Conservation (phyloP, 2,329 filamentous ascomycete genomes). For the Seiridium unicorne region DNA sequence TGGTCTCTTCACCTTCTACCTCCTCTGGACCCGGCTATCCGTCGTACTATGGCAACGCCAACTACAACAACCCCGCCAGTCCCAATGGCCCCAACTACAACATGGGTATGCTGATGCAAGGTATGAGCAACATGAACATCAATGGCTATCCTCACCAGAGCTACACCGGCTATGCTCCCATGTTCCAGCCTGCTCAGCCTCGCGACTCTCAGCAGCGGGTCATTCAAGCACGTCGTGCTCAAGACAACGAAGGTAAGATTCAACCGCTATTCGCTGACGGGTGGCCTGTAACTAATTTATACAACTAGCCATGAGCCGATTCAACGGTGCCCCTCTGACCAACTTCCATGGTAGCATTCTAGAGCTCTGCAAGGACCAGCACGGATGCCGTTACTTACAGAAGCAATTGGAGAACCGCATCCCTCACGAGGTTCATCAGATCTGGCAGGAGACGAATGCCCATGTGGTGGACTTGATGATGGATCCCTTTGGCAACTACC, state of each 20-base stretch:
- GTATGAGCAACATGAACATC: slow-evolving; percentile 66
- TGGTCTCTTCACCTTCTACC: slow-evolving; percentile 12
- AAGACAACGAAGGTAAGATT: slow-evolving; percentile 66
- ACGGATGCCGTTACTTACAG: slow-evolving; percentile 94
- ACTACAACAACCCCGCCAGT: slow-evolving; percentile 27
- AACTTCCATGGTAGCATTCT: slow-evolving; percentile 82
- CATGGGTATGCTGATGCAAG: slow-evolving; percentile 63
- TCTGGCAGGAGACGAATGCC: slow-evolving; percentile 89
- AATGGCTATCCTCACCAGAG: slow-evolving; percentile 55
- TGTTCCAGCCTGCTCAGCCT: slow-evolving; percentile 53
- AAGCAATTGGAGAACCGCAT: slow-evolving; percentile 93
- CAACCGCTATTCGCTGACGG: not conserved
- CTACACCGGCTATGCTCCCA: slow-evolving; percentile 55
- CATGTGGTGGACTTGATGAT: slow-evolving; percentile 98
- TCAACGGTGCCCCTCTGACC: slow-evolving; percentile 79
- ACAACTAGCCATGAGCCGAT: slow-evolving; percentile 67
- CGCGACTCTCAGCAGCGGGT: slow-evolving; percentile 75
- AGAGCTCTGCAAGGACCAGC: slow-evolving; percentile 92
- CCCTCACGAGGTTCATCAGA: slow-evolving; percentile 81
- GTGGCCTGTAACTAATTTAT: slow-evolving; percentile 25
- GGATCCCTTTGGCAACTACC: slow-evolving; percentile 97
- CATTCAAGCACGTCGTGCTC: slow-evolving; percentile 71
- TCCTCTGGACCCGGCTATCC: slow-evolving; percentile 15
- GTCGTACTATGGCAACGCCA: slow-evolving; percentile 26
- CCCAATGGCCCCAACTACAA: slow-evolving; percentile 32